Evolutionary conservation across 176 grass and related monocot genomes (phyloP).

Genomic region (Alopecurus myosuroides): DNA sequence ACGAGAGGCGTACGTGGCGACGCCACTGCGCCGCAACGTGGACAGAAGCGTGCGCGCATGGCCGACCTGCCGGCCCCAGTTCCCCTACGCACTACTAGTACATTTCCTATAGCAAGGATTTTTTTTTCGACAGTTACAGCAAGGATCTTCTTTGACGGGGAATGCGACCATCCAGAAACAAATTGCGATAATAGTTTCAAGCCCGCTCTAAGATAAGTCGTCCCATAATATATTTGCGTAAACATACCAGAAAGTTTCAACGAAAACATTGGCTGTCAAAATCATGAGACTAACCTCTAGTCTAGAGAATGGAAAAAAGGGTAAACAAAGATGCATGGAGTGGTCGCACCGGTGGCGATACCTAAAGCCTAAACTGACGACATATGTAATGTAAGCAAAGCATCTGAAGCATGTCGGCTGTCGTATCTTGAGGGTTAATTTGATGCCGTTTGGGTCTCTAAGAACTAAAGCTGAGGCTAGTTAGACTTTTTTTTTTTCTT

Average conservation of each 20-base stretch:
- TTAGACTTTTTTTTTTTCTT: neutral
- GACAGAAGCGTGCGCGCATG: neutral
- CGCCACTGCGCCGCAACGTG: neutral
- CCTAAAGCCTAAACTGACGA: neutral
- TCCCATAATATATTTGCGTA: neutral
- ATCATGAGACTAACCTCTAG: neutral
- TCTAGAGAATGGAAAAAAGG: neutral
- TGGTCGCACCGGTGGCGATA: neutral
- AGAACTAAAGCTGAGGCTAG: neutral
- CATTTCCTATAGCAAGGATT: neutral
- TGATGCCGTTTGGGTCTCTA: neutral
- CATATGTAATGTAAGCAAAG: neutral
- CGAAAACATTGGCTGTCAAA: neutral
- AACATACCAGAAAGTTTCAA: neutral
- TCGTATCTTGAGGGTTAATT: neutral
- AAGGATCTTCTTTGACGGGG: neutral
- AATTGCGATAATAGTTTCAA: too few relatives aligned
- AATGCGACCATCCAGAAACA: neutral
- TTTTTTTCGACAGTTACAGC: neutral
- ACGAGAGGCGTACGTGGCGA: constrained; percentile 7
- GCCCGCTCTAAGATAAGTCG: neutral
- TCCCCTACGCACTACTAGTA: neutral
- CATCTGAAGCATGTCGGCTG: neutral
- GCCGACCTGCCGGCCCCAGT: neutral
- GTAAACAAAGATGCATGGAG: neutral